A percentile compares a stretch with the other conserved stretches of the same genome.
phyloP scores from a whole-genome alignment of 2,329 filamentous ascomycete species.

The Fusarium nanum region DNA sequence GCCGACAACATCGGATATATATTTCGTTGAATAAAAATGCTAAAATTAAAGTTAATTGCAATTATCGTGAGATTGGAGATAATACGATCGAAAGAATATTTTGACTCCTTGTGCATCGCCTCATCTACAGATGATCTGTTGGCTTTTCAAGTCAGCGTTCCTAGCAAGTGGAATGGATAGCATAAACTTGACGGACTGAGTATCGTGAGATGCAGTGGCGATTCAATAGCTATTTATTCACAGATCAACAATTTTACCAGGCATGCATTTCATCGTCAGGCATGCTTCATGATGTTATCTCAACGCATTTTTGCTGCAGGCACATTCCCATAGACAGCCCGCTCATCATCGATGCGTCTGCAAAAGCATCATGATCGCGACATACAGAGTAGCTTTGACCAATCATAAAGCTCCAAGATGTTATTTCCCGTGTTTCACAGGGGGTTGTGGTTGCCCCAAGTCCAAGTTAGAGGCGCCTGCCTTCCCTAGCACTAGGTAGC shows the following conservation, averaged over 20 bases:
- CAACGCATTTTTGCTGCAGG: background rate
- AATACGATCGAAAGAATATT: background rate
- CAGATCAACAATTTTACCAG: background rate
- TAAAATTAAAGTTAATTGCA: background rate
- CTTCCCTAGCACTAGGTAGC: background rate
- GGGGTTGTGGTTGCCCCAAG: slow-evolving; percentile 10
- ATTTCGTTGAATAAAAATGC: background rate
- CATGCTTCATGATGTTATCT: slow-evolving; percentile 14
- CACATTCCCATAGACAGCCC: slow-evolving; percentile 20
- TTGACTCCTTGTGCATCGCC: background rate
- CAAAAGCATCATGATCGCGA: slow-evolving; percentile 29
- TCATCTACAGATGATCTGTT: background rate
- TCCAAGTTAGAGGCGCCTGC: slow-evolving; percentile 1
- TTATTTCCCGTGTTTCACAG: background rate
- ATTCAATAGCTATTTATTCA: background rate
- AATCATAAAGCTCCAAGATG: slow-evolving; percentile 16
- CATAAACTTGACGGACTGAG: background rate
- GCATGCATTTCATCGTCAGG: background rate
- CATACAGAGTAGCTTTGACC: background rate
- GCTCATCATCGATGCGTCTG: slow-evolving; percentile 24
- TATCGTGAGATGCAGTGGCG: background rate
- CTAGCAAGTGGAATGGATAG: background rate
- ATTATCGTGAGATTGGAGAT: background rate
- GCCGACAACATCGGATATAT: background rate
- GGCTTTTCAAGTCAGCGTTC: background rate